Evolutionary conservation across 768 basidiomycete species (phyloP).

Genomic region (Leucocoprinus leucothites): DNA sequence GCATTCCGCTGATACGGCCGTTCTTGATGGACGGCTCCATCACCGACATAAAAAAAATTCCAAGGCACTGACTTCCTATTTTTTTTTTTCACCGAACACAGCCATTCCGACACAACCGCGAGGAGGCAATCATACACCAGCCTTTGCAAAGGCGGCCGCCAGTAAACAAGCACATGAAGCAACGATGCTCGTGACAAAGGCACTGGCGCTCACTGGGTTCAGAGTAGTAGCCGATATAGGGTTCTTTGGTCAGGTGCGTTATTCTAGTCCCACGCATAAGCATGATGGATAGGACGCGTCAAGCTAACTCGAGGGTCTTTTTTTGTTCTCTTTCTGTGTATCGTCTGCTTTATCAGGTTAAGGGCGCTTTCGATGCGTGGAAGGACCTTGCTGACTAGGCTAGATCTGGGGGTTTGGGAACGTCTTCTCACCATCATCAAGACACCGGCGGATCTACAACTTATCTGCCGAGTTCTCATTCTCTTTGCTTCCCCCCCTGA

Average conservation of each 20-base stretch:
- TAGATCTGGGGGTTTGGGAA: not conserved
- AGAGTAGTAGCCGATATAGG: constrained; percentile 52
- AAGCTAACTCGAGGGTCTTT: too few species aligned
- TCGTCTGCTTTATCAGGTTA: constrained; percentile 18
- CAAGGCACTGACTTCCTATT: not conserved
- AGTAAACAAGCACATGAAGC: constrained; percentile 60
- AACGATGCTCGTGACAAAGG: constrained; percentile 56
- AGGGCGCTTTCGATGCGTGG: constrained; percentile 19
- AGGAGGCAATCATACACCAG: constrained; percentile 76
- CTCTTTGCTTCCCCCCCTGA: too few species aligned
- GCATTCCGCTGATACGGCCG: constrained; percentile 18
- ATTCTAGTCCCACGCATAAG: too few species aligned
- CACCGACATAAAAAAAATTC: not conserved
- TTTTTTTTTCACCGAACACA: constrained; percentile 20
- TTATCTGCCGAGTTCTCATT: too few species aligned
- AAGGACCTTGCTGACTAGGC: not conserved
- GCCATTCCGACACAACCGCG: constrained; percentile 70
- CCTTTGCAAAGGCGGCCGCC: constrained; percentile 58
- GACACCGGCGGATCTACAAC: too few species aligned
- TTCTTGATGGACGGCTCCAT: constrained; percentile 16
- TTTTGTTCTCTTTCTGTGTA: not conserved
- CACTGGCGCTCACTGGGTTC: constrained; percentile 59
- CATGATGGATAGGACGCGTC: too few species aligned
- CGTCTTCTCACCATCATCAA: too few species aligned
- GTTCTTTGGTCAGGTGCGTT: constrained; percentile 54